Base-by-base conservation (phyloP, 2,329 filamentous ascomycete genomes). In the Cytospora schulzeri region DNA sequence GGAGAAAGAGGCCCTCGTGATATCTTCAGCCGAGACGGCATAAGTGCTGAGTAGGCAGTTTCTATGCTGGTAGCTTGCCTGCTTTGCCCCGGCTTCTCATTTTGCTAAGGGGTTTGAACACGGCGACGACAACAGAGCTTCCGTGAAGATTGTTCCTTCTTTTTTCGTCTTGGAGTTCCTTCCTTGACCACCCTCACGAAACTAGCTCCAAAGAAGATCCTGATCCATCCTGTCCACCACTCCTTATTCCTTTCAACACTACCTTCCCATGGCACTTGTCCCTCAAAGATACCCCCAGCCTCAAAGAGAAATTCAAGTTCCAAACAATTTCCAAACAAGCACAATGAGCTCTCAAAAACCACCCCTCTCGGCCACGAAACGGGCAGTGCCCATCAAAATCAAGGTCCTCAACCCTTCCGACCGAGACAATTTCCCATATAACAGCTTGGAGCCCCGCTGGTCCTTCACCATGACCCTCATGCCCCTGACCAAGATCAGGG, bases 391-490 rank as follows among this genome's bases (percentile, higher is more conserved):
- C 15, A 52, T 64, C 57, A 54, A 35, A 8, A 24, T 64, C 31
- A 48, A 56, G 19, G 24, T 64, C 51, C 51, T 64, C 19, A 19
- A 45, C 50, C 24, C 19, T 24, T 17, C 56, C 50, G 24, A 52
- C 19, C 33, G 52, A 15, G 4, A 53, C 26, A n/a, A n/a, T 24
- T n/a, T 26, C 57, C n/a, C 19, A 14, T 54, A 63, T 33, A 19
- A 26, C 24, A 24, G 12, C 29, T 6, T 5, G 3, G 29, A 19
- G n/a, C 45, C 63, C 19, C 35, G 12, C 19, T 50, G 33, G 50
- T 6, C 55, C n/a, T 66, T 65, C 62, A 52, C 62, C 8, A 57
- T 66, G 29, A 52, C 48, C 38, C 54, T 66, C 41, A 50, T 59
- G 15, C 62, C 65, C 19, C 9, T 55, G 24, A 66, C 65, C 35